Evolutionary conservation across 2,329 filamentous ascomycete species (phyloP), one percentile per base, ranked within the genome.

Genomic region (Septoria linicola): DNA sequence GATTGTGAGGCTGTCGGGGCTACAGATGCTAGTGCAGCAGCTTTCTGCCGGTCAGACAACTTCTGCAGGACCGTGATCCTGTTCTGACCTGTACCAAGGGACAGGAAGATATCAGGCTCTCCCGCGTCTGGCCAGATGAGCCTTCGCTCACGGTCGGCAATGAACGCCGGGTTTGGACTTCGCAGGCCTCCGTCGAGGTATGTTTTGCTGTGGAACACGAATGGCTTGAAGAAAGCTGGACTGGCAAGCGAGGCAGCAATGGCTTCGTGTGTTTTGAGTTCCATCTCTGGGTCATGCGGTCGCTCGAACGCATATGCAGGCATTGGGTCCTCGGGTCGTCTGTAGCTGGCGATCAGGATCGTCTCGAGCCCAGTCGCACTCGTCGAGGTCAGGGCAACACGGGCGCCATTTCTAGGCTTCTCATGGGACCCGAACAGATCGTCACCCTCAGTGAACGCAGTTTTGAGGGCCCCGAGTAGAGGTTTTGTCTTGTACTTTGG

Each of bases 211-310:
- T 80, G 75, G 37, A 58, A 59, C n/a, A 70, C 66, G 65, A 78
- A 79, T 5, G 75, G 73, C 54, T 76, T 76, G 64, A 80, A 80
- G 54, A 73, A 76, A 1, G 67, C 69, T 2, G 77, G 76, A 3
- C 75, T 73, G 4, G 78, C 75, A 1, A 75, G 72, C 1, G 77
- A 77, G 4, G 77, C 78, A 13, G 78, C 70, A 2, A 76, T 70
- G 14, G 76, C 75, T 67, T 81, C 73, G 75, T 77, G 80, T 3
- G 75, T 71, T 55, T 73, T 75, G 20, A 77, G 48, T 53, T 76
- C 74, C 35, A 65, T 60, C 2, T 66, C 54, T 0, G 65, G 63
- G 23, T 68, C 63, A 37, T 75, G 71, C 5, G 68, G 69, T 14
- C 72, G 55, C 36, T 71, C 67, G 52, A 76, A 73, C 13, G 63